These are phyloP conservation scores for Aspergillus ustus DNA, from an alignment of 2,329 filamentous ascomycete genomes.

Conservation along the genomic window DNA sequence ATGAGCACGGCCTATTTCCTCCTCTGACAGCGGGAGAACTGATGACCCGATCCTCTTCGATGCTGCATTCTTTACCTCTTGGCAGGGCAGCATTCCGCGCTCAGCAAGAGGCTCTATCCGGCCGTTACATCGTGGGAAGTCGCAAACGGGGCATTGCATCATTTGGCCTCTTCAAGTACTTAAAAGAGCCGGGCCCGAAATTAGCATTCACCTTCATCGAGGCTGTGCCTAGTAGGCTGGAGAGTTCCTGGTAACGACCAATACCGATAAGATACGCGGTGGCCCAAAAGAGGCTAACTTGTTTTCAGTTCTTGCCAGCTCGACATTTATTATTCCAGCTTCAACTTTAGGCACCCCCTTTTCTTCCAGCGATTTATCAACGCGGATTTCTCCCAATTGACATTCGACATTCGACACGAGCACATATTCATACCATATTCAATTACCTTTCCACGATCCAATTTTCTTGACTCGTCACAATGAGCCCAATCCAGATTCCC, in stretches of 20 bases:
- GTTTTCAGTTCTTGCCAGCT: constrained; percentile 25
- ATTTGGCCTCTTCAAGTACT: background rate
- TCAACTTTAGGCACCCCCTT: constrained; percentile 16
- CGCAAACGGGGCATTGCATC: background rate
- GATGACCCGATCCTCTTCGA: background rate
- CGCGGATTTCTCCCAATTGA: background rate
- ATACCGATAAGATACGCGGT: constrained; percentile 8
- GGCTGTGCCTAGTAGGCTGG: background rate
- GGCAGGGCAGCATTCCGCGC: constrained; percentile 6
- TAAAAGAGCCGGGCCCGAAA: background rate
- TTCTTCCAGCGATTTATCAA: background rate
- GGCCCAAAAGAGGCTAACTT: constrained; percentile 12
- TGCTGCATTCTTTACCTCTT: background rate
- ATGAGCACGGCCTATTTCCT: background rate
- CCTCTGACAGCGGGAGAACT: background rate
- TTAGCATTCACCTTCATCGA: background rate
- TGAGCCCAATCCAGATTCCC: constrained; percentile 91
- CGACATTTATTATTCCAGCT: constrained; percentile 15
- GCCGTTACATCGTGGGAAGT: constrained; percentile 2
- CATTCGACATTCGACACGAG: background rate
- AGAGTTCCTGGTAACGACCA: background rate
- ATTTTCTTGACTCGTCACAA: constrained; percentile 45
- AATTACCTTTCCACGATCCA: background rate
- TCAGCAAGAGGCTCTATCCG: constrained; percentile 9
- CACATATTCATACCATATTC: background rate